Evolutionary conservation across 352 stramenopile genomes (phyloP).

Genomic region (Pythium utonaiense): DNA sequence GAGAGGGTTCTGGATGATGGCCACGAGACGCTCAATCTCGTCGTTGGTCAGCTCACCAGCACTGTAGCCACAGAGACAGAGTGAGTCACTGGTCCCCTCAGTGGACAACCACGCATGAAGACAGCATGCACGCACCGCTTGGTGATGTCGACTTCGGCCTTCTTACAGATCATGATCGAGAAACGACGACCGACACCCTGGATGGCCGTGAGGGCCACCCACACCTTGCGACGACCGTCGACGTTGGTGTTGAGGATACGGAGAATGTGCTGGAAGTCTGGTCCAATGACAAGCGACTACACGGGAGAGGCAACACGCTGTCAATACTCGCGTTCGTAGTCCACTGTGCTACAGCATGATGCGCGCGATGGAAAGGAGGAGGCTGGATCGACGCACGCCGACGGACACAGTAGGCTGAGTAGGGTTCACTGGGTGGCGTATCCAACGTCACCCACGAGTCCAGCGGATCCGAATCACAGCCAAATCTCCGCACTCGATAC

Average conservation of each 20-base stretch:
- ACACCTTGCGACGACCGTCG: conserved; percentile 96
- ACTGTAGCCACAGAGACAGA: conserved; percentile 24
- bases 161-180: conserved; percentile 98
- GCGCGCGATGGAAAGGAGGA: background rate
- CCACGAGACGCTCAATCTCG: conserved; percentile 99
- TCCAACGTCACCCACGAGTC: background rate
- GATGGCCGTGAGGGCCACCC: conserved; percentile 82
- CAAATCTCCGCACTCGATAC: too few relatives aligned
- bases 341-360: background rate
- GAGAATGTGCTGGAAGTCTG: conserved; percentile 99
- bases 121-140: conserved; percentile 76
- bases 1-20: conserved; percentile 99
- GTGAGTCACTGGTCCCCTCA: too few relatives aligned
- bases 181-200: conserved; percentile 85
- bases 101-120: background rate
- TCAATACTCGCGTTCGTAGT: conserved; percentile 10
- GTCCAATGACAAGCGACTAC: conserved; percentile 89
- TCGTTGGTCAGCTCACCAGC: conserved; percentile 98
- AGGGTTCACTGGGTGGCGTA: background rate
- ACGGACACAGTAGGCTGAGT: too few relatives aligned
- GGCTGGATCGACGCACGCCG: too few relatives aligned
- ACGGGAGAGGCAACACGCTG: conserved; percentile 10
- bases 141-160: conserved; percentile 99
- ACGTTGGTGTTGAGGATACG: conserved; percentile 99
- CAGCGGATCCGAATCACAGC: background rate